phyloP scores from a whole-genome alignment of 345 rosid species.

The Gossypium bickii region DNA sequence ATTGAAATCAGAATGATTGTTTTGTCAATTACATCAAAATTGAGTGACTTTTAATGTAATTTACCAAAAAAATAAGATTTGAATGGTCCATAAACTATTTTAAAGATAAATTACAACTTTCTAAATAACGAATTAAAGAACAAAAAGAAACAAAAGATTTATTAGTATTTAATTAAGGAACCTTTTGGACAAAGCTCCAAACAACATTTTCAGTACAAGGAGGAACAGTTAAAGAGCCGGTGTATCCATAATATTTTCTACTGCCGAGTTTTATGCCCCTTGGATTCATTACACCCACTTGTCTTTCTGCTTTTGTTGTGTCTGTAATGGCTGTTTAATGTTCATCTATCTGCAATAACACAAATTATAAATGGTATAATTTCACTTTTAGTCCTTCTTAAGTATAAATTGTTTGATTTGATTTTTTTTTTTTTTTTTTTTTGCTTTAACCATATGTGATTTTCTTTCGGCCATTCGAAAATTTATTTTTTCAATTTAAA shows the following conservation, averaged over 20 bases:
- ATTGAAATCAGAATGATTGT: too few species aligned
- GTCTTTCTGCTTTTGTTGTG: constrained; percentile 19
- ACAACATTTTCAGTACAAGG: constrained; percentile 71
- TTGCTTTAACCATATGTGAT: too few species aligned
- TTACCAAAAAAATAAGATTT: background rate
- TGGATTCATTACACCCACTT: constrained; percentile 52
- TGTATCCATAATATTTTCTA: constrained; percentile 65
- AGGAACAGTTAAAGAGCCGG: constrained; percentile 80
- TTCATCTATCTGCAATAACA: constrained; percentile 32
- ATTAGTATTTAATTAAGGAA: background rate
- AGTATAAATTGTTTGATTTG: too few species aligned
- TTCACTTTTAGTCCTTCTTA: too few species aligned
- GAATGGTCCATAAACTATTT: background rate
- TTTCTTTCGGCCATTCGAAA: too few species aligned
- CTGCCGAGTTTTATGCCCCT: constrained; percentile 43
- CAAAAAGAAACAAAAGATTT: background rate
- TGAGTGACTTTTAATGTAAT: too few species aligned
- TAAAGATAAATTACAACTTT: background rate
- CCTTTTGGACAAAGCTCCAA: constrained; percentile 70
- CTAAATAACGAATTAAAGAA: background rate
- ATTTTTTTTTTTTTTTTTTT: too few species aligned
- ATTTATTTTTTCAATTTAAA: too few species aligned
- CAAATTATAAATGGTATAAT: background rate
- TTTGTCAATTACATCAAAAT: too few species aligned
- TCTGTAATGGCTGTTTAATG: constrained; percentile 33